phyloP scores from a whole-genome alignment of 169 alveolate species.

The Hepatocystis sp. region DNA sequence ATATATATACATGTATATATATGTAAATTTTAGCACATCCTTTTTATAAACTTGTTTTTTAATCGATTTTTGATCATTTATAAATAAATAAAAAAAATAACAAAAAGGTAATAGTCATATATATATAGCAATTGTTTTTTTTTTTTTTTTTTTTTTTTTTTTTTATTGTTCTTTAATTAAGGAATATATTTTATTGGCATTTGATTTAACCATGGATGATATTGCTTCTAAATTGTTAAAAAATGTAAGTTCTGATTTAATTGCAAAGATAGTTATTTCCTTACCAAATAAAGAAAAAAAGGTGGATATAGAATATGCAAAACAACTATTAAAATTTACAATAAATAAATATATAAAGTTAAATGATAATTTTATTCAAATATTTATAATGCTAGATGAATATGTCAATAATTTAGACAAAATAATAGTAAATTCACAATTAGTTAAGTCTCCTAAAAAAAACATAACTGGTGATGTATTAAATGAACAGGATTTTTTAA shows the following conservation, averaged over 20 bases:
- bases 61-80: too few relatives aligned
- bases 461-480: neutral
- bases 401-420: neutral
- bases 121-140: neutral
- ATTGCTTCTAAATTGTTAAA: neutral
- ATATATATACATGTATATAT: too few relatives aligned
- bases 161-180: neutral
- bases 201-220: neutral
- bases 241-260: neutral
- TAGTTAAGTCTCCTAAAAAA: constrained; percentile 5
- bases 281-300: constrained; percentile 11
- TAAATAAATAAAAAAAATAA: neutral
- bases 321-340: constrained; percentile 3
- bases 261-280: neutral
- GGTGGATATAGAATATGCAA: constrained; percentile 5
- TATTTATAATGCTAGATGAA: constrained; percentile 20
- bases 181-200: too few relatives aligned
- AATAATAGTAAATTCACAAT: neutral
- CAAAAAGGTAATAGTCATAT: too few relatives aligned
- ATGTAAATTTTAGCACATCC: too few relatives aligned
- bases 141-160: neutral
- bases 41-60: too few relatives aligned
- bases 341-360: constrained; percentile 38
- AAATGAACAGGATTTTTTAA: constrained; percentile 12
- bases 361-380: constrained; percentile 32